Base-by-base conservation (phyloP, 2,329 filamentous ascomycete genomes). In the Xylariaceae sp. region DNA sequence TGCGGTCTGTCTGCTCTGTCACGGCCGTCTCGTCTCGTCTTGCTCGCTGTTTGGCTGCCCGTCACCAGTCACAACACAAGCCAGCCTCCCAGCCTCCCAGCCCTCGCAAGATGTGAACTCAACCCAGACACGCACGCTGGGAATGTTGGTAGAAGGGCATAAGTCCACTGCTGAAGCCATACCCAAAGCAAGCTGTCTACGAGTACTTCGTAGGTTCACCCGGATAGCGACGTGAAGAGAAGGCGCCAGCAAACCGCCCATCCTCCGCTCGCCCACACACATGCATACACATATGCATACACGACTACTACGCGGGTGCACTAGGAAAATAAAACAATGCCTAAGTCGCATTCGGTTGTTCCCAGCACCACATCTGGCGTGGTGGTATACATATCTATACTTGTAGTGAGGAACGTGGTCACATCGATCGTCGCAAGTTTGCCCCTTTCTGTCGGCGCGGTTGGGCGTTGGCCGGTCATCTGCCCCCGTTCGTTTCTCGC, bases 401-500 rank as follows among this genome's bases (percentile, higher is more conserved):
- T 30, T 30, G 23, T 30, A 50, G 6, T 41, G 34, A 55, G 13
- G 49, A 62, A 62, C 61, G 61, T 62, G 61, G 61, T 55, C 51
- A 49, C 52, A 60, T 60, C 34, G 44, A 37, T 13, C 2, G 15
- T 15, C 44, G 11, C 51, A n/a, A 37, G 34, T 48, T 54, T 15
- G 41, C 37, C 30, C 34, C 45, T 17, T 57, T 6, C 51, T 10
- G 6, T 49, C 54, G 17, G 45, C 48, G 34, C 35, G 55, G 53
- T 58, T 56, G 39, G 55, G 48, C 30, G 13, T 49, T 54, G 30
- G 34, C 18, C 45, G 15, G 37, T 56, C 58, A 58, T 56, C 41
- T 44, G 47, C 54, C 47, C 44, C n/a, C 51, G 44, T 34, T 15
- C 15, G 45, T 44, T 39, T 30, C 34, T 41, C 39, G 47, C 44